Evolutionary conservation across 768 basidiomycete genomes (phyloP), one percentile per base, ranked within the genome.

Genomic region (Trametes coccinea): DNA sequence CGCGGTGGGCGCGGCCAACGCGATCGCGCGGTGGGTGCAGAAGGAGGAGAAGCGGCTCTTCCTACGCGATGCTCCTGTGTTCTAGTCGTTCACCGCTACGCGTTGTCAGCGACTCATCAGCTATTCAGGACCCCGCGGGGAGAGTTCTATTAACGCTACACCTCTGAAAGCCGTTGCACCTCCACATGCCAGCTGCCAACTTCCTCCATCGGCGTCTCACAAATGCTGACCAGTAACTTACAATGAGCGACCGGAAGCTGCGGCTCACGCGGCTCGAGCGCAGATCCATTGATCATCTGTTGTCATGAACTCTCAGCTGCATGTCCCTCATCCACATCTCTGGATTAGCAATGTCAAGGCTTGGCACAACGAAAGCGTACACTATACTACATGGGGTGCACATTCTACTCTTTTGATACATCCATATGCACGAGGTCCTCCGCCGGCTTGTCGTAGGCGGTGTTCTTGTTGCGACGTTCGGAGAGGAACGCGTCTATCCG

Each of bases 1-100:
- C 0, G 88, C 85, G 1, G 87, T 98, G 13, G 85, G 87, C 11
- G 91, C 94, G 4, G 97, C 96, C 7, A 96, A 98, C 71, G 82
- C 88, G 1, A 89, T 98, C 29, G 87, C 88, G 22, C 79, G 88
- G 14, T 99, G 96, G 96, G 87, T 97, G 5, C 89, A 91, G 80
- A 89, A 86, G 66, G 92, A 97, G 69, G 96, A 97, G 73, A 76
- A 76, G 5, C 80, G 78, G 67, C 69, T 99, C 61, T 98, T 98
- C 72, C 75, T 99, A 65, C 81, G 83, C 58, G 90, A 95, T 73
- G 94, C 95, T 29, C 95, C 95, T 3, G 90, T 94, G 37, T 96
- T 98, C 72, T 94, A 64, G 49, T 9, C 29, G 30, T 49, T 4
- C 30, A 43, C 22, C 22, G 22, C 22, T 22, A 22, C 22, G 22